A percentile compares a stretch with the other conserved stretches of the same genome.
These are phyloP conservation scores for Tribonema minus DNA, from an alignment of 108 stramenopile species.

Conservation along the genomic window DNA sequence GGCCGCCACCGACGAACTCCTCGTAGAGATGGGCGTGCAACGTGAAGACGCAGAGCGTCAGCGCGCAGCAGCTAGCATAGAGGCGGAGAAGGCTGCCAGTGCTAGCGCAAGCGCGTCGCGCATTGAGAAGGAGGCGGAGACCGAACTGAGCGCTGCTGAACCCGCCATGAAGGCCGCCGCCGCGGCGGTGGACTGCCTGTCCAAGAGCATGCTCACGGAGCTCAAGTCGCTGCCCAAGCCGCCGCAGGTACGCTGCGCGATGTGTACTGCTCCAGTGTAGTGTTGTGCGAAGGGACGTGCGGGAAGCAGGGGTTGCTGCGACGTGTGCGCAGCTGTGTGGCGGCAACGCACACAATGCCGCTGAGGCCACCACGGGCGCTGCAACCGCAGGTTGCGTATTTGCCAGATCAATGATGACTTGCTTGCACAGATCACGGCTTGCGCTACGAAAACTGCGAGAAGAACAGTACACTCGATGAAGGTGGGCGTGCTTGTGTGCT, in stretches of 20 bases:
- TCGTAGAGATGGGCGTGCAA: slow-evolving; percentile 73
- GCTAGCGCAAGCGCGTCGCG: slow-evolving; percentile 67
- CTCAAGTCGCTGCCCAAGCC: slow-evolving; percentile 74
- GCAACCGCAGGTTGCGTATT: too few species aligned
- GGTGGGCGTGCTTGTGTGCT: too few species aligned
- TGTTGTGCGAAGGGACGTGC: too few species aligned
- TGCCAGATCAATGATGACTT: too few species aligned
- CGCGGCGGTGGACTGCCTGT: slow-evolving; percentile 74
- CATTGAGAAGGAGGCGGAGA: slow-evolving; percentile 69
- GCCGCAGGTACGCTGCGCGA: too few species aligned
- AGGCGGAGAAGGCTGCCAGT: slow-evolving; percentile 66
- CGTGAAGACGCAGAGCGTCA: slow-evolving; percentile 71
- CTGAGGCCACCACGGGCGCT: too few species aligned
- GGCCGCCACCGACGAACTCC: slow-evolving; percentile 69
- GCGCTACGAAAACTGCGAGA: too few species aligned
- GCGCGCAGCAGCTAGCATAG: slow-evolving; percentile 69
- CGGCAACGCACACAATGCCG: too few species aligned
- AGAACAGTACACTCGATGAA: too few species aligned
- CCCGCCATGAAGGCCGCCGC: slow-evolving; percentile 81
- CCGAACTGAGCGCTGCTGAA: slow-evolving; percentile 74
- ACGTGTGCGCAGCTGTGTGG: too few species aligned
- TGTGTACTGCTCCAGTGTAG: too few species aligned
- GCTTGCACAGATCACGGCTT: too few species aligned
- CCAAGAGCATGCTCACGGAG: slow-evolving; percentile 77
- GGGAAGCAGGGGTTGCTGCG: slow-evolving; percentile 49